Conservation (phyloP, 352 stramenopile genomes). For the Phytophthora pistaciae region DNA sequence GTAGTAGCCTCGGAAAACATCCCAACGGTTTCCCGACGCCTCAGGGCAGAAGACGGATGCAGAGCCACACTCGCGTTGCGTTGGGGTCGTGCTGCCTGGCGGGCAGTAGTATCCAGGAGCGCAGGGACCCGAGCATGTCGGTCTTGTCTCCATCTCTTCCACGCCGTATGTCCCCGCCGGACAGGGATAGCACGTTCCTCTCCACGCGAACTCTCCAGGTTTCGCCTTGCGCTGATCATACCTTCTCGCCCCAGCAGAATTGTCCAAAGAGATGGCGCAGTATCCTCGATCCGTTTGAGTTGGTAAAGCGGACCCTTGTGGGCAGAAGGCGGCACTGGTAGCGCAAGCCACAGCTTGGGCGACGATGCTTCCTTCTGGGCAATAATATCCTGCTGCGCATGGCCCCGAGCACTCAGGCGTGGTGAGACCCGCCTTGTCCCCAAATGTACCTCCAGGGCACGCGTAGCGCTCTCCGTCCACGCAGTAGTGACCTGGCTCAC, state of each 20-base stretch:
- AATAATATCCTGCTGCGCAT: slow-evolving; percentile 77
- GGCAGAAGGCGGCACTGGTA: slow-evolving; percentile 46
- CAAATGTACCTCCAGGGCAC: slow-evolving; percentile 72
- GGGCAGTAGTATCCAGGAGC: slow-evolving; percentile 76
- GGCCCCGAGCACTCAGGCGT: slow-evolving; percentile 59
- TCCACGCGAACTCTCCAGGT: slow-evolving; percentile 67
- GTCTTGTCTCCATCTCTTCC: slow-evolving; percentile 42
- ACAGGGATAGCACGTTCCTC: slow-evolving; percentile 69
- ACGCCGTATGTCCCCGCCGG: slow-evolving; percentile 70
- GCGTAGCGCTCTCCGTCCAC: slow-evolving; percentile 34
- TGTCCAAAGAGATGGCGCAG: slow-evolving; percentile 33
- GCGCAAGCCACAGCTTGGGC: slow-evolving; percentile 41
- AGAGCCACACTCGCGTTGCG: slow-evolving; percentile 58
- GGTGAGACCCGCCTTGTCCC: slow-evolving; percentile 43
- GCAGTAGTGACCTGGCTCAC: slow-evolving; percentile 76
- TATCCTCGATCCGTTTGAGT: slow-evolving; percentile 35
- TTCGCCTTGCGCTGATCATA: slow-evolving; percentile 40
- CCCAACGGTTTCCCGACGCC: slow-evolving; percentile 34
- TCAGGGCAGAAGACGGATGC: slow-evolving; percentile 58
- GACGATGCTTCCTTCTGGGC: slow-evolving; percentile 59
- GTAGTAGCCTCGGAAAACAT: slow-evolving; percentile 53
- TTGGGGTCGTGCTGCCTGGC: slow-evolving; percentile 50
- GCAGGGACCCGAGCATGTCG: slow-evolving; percentile 69
- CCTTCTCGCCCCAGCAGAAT: slow-evolving; percentile 23
- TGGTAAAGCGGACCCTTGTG: slow-evolving; percentile 38